Percentiles rank a stretch among this genome's conserved stretches.
phyloP scores from a whole-genome alignment of 352 stramenopile species.

The Phytophthora ramorum region DNA sequence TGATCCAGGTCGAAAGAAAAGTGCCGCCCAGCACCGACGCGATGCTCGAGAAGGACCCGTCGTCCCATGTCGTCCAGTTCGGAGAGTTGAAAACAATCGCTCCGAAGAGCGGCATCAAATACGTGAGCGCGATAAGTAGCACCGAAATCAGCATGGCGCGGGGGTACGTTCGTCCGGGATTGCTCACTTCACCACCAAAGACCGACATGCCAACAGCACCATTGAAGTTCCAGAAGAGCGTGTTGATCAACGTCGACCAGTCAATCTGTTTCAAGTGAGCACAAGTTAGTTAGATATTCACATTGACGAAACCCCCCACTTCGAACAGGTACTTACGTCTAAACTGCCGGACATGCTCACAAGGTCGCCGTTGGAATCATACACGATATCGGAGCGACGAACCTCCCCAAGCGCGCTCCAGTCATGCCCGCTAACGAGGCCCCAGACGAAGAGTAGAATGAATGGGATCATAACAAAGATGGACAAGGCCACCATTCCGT shows the following conservation, averaged over 20 bases:
- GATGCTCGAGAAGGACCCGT: constrained; percentile 91
- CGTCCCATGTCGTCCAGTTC: constrained; percentile 85
- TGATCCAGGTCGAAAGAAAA: constrained; percentile 90
- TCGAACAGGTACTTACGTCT: constrained; percentile 20
- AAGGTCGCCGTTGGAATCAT: constrained; percentile 40
- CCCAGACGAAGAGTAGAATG: constrained; percentile 66
- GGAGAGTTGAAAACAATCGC: constrained; percentile 70
- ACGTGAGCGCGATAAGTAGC: constrained; percentile 81
- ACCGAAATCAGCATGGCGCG: constrained; percentile 83
- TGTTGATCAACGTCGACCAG: constrained; percentile 89
- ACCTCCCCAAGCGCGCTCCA: constrained; percentile 49
- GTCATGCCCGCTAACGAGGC: constrained; percentile 28
- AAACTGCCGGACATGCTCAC: constrained; percentile 47
- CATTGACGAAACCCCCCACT: constrained; percentile 13
- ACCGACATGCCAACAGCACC: constrained; percentile 90
- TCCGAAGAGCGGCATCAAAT: constrained; percentile 89
- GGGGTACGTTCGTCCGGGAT: constrained; percentile 82
- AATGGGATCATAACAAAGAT: constrained; percentile 93
- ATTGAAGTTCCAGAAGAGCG: constrained; percentile 97
- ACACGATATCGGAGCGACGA: constrained; percentile 43
- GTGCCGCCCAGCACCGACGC: constrained; percentile 82
- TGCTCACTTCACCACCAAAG: constrained; percentile 91
- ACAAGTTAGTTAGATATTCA: not conserved
- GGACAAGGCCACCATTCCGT: constrained; percentile 76
- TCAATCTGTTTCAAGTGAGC: constrained; percentile 12